Evolutionary conservation across 768 basidiomycete species (phyloP), one percentile per base, ranked within the genome.

Genomic region (Lentinula edodes): DNA sequence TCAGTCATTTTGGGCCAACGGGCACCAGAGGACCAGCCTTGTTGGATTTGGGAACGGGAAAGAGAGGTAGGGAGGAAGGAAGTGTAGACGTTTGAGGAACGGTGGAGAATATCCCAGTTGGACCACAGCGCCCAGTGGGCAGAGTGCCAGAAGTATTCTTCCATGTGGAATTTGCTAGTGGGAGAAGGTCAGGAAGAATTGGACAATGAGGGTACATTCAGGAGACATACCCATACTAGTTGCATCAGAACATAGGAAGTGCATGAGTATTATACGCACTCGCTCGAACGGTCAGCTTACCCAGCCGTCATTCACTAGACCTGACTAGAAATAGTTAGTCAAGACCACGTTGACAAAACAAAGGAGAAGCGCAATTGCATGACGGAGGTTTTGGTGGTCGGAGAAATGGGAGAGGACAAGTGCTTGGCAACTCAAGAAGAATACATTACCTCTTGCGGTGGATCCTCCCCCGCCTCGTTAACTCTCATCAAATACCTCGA

Each of bases 1-100:
- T 85, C 83, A 8, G 82, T 84, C 84, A 84, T 85, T 68, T 86
- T 86, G 7, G 82, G 79, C 83, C 83, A 85, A 32, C 85, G 78
- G 18, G 84, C 85, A n/a, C 85, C 85, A 7, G 74, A 66, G 10
- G 74, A 60, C 74, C 76, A 85, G 60, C 79, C 78, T 67, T 86
- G 76, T 68, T 84, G 83, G 2, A 77, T 71, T 64, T 81, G 80
- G 1, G 85, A 79, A 1, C 83, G 78, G 5, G 68, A 52, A 41
- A 83, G 71, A 12, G 83, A 79, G 39, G 73, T 73, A 12, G 69
- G 62, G 23, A 85, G 77, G 69, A 84, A 85, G 3, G 77, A 75
- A 6, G 72, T 65, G 67, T 85, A 85, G 8, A 82, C 72, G 45
- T 66, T 62, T 53, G 70, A 74, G 0, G 81, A 78, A 52, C 79